Evolutionary conservation across 129 eudicot genomes (phyloP).

Genomic region (Pulicaria dysenterica): DNA sequence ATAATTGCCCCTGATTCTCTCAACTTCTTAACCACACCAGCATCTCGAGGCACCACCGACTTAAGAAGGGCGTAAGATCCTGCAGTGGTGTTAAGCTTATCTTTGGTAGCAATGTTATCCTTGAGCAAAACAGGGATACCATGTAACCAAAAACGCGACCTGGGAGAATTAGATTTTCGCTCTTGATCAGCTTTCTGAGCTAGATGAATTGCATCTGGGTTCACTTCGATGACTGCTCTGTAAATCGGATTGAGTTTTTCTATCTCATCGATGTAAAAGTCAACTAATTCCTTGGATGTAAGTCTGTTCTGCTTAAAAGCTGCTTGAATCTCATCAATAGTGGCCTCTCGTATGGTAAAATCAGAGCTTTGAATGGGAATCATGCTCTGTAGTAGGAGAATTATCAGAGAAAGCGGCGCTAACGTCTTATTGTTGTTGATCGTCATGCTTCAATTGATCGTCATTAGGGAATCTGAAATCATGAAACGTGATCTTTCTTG

Average conservation of each 20-base stretch:
- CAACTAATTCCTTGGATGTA: conserved; percentile 52
- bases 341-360: conserved; percentile 45
- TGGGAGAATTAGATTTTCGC: conserved; percentile 23
- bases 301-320: conserved; percentile 56
- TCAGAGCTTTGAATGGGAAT: conserved; percentile 10
- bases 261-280: conserved; percentile 48
- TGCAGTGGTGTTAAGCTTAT: conserved; percentile 66
- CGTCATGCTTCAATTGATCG: neutral
- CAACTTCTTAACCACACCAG: conserved; percentile 59
- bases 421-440: neutral
- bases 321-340: conserved; percentile 40
- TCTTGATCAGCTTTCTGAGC: conserved; percentile 55
- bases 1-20: conserved; percentile 56
- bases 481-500: conserved; percentile 2
- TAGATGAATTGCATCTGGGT: conserved; percentile 57
- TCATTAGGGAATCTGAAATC: neutral
- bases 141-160: conserved; percentile 31
- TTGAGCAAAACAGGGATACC: conserved; percentile 66
- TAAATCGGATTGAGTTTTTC: conserved; percentile 49
- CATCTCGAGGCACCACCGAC: conserved; percentile 54
- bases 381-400: conserved; percentile 11
- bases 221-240: conserved; percentile 59
- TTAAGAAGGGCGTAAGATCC: conserved; percentile 60
- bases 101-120: conserved; percentile 65
- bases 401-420: neutral